Percentiles rank a stretch among this genome's conserved stretches.
Conservation (phyloP, 2,329 filamentous ascomycete genomes). For the Xylaria sp. region DNA sequence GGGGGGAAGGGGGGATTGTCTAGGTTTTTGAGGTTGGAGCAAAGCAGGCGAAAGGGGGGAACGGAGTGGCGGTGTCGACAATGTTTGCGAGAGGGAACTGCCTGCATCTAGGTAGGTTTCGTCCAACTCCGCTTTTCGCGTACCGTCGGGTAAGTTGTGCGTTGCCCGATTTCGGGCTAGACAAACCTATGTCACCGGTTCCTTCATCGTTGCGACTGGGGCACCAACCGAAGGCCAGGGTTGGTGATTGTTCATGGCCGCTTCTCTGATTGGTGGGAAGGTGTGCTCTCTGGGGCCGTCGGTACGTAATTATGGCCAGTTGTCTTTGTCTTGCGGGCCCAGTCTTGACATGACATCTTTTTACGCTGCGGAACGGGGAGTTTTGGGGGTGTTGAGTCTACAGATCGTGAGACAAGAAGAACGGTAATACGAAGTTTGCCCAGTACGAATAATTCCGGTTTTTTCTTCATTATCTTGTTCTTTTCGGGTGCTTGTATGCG, state of each 20-base stretch:
- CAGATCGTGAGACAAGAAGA: background rate
- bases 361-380: background rate
- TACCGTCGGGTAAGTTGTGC: conserved; percentile 6
- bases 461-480: background rate
- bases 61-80: conserved; percentile 28
- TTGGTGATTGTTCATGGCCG: conserved; percentile 12
- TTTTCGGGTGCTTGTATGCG: too few relatives aligned
- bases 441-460: background rate
- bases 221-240: conserved; percentile 11
- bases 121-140: conserved; percentile 22
- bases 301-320: conserved; percentile 23
- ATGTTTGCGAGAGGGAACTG: background rate
- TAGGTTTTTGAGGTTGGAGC: background rate
- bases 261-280: conserved; percentile 21
- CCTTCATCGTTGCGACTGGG: conserved; percentile 16
- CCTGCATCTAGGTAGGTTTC: background rate
- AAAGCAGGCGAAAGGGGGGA: conserved; percentile 12
- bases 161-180: conserved; percentile 21
- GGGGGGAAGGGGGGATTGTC: conserved; percentile 7
- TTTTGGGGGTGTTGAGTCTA: background rate
- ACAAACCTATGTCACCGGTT: conserved; percentile 16
- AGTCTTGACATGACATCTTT: background rate
- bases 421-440: background rate
- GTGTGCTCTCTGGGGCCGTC: conserved; percentile 1
- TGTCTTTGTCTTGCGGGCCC: conserved; percentile 1